Percentiles rank a stretch among this genome's conserved stretches.
These are phyloP conservation scores for Grigorovia humatica DNA, from an alignment of 805 yeast species.

Conservation along the genomic window DNA sequence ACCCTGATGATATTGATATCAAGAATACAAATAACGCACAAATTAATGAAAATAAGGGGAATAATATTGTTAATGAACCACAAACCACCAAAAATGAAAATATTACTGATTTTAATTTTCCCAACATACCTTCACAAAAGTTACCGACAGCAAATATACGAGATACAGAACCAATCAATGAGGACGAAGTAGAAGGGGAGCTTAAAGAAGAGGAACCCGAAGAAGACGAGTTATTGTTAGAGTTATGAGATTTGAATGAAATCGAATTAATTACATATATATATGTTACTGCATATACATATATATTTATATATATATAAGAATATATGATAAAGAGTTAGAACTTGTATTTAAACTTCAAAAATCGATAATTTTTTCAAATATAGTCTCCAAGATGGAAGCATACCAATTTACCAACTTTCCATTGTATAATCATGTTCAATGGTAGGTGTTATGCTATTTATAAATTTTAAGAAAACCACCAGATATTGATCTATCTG, in stretches of 20 bases:
- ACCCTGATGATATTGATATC: constrained; percentile 21
- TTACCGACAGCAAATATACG: constrained; percentile 3
- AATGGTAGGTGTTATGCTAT: constrained; percentile 95
- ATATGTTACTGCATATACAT: not conserved
- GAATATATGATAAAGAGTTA: not conserved
- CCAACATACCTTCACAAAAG: constrained; percentile 32
- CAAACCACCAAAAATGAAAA: constrained; percentile 6
- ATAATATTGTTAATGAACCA: not conserved
- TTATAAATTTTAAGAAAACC: constrained; percentile 83
- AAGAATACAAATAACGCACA: too few species aligned
- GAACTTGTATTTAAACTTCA: too few species aligned
- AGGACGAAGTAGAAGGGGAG: constrained; percentile 4
- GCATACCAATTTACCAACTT: constrained; percentile 68
- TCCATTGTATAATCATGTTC: constrained; percentile 99
- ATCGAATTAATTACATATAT: not conserved
- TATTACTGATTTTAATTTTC: constrained; percentile 32
- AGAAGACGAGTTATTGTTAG: constrained; percentile 23
- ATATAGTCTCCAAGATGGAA: too few species aligned
- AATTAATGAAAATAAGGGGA: too few species aligned
- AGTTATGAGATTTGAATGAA: constrained; percentile 11
- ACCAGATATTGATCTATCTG: constrained; percentile 87
- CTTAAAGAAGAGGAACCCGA: constrained; percentile 14
- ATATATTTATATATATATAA: not conserved
- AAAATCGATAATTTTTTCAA: too few species aligned
- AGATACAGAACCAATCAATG: not conserved